Base-by-base conservation (phyloP, 2,329 filamentous ascomycete genomes). In the Escovopsis sp. region DNA sequence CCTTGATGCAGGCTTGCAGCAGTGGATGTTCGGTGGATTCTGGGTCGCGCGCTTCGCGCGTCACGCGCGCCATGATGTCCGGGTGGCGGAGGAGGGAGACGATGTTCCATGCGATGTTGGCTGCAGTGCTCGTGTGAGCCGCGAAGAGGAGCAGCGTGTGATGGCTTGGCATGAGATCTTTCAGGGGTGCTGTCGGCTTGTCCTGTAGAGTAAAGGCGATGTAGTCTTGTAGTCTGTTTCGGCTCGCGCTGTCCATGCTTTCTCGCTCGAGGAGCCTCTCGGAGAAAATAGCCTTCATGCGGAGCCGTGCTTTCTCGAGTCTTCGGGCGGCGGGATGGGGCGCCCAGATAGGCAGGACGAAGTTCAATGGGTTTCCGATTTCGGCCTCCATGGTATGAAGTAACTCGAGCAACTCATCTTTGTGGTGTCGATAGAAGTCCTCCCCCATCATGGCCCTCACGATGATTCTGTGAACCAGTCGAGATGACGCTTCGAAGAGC, bases 1-100 rank as follows among this genome's bases (percentile, higher is more conserved):
- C 44, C 27, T 39, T 44, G 26, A 47, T 43, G 23, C 41, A 41
- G 12, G 43, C 44, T 23, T 40, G 41, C 8, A 47, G 23, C 4
- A 46, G 40, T 1, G 34, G 26, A 4, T 39, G 39, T 10, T 39
- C 34, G 16, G 17, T 14, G 8, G 26, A 11, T 3, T 36, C 37
- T n/a, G 35, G 35, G 13, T 30, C 15, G 9, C 44, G 38, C 4
- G 44, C 36, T 10, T 47, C 41, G 9, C 29, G 25, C 18, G 35
- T 38, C 16, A 46, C 39, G 17, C 31, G 32, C 9, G 34, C 31
- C 41, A 46, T 36, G 8, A 41, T 34, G 6, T 40, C 40, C 1
- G 45, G 43, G 14, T 40, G 33, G 14, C 42, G 39, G 23, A 46
- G 25, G 21, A 46, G 39, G 38, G 44, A 36, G n/a, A 44, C 28